A percentile compares a stretch with the other conserved stretches of the same genome.
These are phyloP conservation scores for Solanum neorickii DNA, from an alignment of 257 asterid species.

Conservation along the genomic window DNA sequence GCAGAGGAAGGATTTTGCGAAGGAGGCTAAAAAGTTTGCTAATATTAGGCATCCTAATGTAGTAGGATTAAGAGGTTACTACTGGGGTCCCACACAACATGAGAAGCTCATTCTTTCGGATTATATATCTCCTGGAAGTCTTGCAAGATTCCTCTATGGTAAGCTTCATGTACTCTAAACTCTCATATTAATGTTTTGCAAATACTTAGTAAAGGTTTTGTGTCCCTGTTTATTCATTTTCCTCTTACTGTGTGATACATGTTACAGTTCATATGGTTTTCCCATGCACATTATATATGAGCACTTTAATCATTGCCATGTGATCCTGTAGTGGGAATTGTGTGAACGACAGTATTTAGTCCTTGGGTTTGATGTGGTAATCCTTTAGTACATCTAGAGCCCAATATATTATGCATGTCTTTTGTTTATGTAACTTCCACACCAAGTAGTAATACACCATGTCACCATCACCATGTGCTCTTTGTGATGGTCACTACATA, in stretches of 20 bases:
- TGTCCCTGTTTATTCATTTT: background rate
- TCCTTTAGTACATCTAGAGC: background rate
- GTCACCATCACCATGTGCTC: background rate
- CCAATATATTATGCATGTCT: background rate
- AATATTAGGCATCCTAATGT: slow-evolving; percentile 93
- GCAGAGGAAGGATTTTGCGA: slow-evolving; percentile 91
- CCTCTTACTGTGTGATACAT: background rate
- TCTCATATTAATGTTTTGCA: background rate
- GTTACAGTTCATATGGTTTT: background rate
- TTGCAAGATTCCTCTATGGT: slow-evolving; percentile 90
- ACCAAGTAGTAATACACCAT: background rate
- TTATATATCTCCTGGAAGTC: slow-evolving; percentile 94
- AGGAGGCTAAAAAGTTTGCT: slow-evolving; percentile 94
- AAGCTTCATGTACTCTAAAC: slow-evolving; percentile 4
- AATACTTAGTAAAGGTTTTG: background rate
- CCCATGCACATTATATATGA: background rate
- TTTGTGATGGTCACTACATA: background rate
- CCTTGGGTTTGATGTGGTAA: background rate
- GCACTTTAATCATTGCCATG: background rate
- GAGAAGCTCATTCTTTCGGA: slow-evolving; percentile 97
- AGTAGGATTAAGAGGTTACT: slow-evolving; percentile 94
- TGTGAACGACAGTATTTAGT: background rate
- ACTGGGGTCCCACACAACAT: slow-evolving; percentile 98
- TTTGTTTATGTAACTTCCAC: background rate
- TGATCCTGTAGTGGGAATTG: background rate